Evolutionary conservation across 2,329 filamentous ascomycete genomes (phyloP), one percentile per base, ranked within the genome.

Genomic region (Botryotinia narcissicola): DNA sequence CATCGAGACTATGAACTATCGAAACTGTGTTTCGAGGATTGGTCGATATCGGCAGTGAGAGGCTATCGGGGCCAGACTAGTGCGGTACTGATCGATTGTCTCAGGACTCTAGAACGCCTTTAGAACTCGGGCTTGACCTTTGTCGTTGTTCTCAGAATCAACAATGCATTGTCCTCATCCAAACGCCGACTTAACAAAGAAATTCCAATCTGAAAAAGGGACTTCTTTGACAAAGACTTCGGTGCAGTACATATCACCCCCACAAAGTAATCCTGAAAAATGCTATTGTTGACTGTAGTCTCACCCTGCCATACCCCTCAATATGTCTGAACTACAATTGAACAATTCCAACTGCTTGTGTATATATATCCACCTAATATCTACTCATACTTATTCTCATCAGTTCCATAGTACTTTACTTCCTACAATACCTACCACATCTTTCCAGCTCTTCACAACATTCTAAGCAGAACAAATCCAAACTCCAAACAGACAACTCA

Each of bases 171-270:
- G 6, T 7, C 14, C 14, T 16, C 40, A 42, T 42, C 40, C 0
- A 42, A 42, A 42, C 40, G 3, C 14, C 40, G 40, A 16, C 14
- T 16, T 0, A 6, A 42, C 4, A 42, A 42, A 42, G 40, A 16
- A 6, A 42, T 16, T 4, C 40, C 40, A 16, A 16, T 16, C 40
- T 42, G 1, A 42, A 0, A 42, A 42, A 42, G 40, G 16, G 3
- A 42, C 6, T 16, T 42, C 40, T 1, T 16, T 3, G 40, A 4
- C 5, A 18, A 44, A 44, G 1, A n/a, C 22, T 1, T 20, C n/a
- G 10, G 32, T 37, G 8, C 10, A 1, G 0, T 29, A 6, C 1
- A 66, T 25, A 10, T 6, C 1, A 9, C 3, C 14, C 2, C 0
- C 10, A 48, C 44, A 66, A 66, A 66, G 29, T 6, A 35, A 5